A percentile compares a stretch with the other conserved stretches of the same genome.
Conservation (phyloP, 495 filamentous ascomycete species). For the Ramalina peruviana region DNA sequence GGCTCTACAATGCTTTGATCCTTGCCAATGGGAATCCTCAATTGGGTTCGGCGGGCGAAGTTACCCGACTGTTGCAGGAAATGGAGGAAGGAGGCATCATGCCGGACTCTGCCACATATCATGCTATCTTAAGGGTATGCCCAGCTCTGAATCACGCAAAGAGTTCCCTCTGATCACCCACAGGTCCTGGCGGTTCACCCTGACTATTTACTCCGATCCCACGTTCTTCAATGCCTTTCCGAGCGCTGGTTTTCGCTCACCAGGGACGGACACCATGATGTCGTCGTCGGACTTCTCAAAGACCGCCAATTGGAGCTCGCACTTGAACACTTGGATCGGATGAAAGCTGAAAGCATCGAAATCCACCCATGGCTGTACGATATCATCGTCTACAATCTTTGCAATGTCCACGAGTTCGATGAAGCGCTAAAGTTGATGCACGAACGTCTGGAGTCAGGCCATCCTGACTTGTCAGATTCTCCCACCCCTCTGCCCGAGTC, state of each 20-base stretch:
- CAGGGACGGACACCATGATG: slow-evolving; percentile 47
- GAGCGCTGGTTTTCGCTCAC: slow-evolving; percentile 55
- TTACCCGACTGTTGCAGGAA: slow-evolving; percentile 49
- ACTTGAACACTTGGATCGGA: slow-evolving; percentile 53
- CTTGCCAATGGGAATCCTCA: slow-evolving; percentile 48
- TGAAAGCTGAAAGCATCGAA: slow-evolving; percentile 40
- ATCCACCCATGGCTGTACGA: slow-evolving; percentile 63
- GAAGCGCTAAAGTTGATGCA: slow-evolving; percentile 55
- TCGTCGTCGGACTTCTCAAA: slow-evolving; percentile 59
- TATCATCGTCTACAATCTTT: slow-evolving; percentile 55
- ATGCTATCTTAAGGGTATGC: slow-evolving; percentile 55
- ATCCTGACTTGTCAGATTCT: background rate
- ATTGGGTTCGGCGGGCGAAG: slow-evolving; percentile 47
- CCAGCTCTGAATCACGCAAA: background rate
- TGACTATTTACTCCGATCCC: slow-evolving; percentile 59
- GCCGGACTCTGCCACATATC: slow-evolving; percentile 50
- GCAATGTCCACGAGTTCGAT: slow-evolving; percentile 55
- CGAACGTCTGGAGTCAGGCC: slow-evolving; percentile 21
- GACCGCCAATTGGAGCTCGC: slow-evolving; percentile 75
- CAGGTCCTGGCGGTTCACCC: slow-evolving; percentile 72
- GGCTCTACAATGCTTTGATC: slow-evolving; percentile 62
- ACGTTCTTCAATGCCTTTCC: slow-evolving; percentile 57
- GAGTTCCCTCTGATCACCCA: slow-evolving; percentile 9
- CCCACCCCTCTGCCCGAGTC: too few relatives aligned
- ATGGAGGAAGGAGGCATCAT: slow-evolving; percentile 48